Percentiles rank a stretch among this genome's conserved stretches.
phyloP scores from a whole-genome alignment of 176 grass and related monocot species.

The Panicum miliaceum region DNA sequence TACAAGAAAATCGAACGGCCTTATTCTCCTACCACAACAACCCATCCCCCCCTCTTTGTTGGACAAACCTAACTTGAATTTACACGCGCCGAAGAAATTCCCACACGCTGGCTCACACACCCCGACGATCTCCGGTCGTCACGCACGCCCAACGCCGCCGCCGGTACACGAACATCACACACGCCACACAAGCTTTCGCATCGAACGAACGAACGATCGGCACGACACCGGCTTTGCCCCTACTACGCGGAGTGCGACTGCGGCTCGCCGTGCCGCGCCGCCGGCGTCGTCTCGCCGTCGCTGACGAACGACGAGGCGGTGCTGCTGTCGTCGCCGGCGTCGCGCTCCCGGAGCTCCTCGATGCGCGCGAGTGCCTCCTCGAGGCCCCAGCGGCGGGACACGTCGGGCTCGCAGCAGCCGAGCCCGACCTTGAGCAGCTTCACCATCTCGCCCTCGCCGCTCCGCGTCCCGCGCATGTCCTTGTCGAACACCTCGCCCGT shows the following conservation, averaged over 20 bases:
- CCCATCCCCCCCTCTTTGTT: background rate
- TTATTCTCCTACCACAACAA: constrained; percentile 24
- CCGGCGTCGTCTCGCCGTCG: constrained; percentile 5
- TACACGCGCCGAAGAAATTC: constrained; percentile 36
- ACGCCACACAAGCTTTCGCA: background rate
- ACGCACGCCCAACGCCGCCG: background rate
- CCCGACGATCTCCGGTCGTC: background rate
- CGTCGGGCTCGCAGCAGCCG: constrained; percentile 78
- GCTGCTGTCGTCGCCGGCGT: constrained; percentile 47
- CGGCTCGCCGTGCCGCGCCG: background rate
- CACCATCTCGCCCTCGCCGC: constrained; percentile 79
- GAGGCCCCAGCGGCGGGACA: constrained; percentile 60
- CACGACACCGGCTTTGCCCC: background rate
- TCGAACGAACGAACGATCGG: too few relatives aligned
- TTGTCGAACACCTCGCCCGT: constrained; percentile 78
- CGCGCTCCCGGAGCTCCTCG: constrained; percentile 66
- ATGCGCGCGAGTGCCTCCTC: constrained; percentile 57
- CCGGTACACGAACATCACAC: background rate
- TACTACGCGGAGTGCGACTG: constrained; percentile 29
- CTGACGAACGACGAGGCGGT: constrained; percentile 45
- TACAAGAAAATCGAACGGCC: background rate
- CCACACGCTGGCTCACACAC: constrained; percentile 3
- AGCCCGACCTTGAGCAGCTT: constrained; percentile 85
- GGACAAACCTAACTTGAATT: constrained; percentile 29
- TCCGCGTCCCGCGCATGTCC: constrained; percentile 51